Conservation (phyloP, 2,329 filamentous ascomycete species). For the Fusarium sororula region DNA sequence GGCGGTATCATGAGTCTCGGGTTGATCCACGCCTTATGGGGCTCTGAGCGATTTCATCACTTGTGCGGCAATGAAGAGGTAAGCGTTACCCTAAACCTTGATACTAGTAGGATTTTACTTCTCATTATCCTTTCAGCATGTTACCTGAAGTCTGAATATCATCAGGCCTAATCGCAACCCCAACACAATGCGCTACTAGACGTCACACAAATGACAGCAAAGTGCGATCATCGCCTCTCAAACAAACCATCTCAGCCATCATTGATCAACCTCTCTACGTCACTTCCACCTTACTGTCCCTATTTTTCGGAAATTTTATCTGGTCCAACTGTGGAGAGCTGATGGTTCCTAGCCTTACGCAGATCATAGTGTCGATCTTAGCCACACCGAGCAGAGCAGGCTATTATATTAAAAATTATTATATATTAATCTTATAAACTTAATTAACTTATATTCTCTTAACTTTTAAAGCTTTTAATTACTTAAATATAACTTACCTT, state of each 20-base stretch:
- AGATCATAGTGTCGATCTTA: background rate
- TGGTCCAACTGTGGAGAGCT: background rate
- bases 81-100: fast-evolving
- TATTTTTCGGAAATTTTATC: background rate
- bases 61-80: background rate
- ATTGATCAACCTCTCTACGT: background rate
- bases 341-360: background rate
- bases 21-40: background rate
- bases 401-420: too few species aligned
- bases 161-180: background rate
- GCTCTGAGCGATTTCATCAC: background rate
- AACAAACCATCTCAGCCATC: background rate
- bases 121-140: background rate
- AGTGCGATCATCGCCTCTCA: background rate
- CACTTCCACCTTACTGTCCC: background rate
- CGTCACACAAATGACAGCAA: background rate
- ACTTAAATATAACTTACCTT: too few species aligned
- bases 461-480: too few species aligned
- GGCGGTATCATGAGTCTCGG: background rate
- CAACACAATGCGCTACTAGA: too few species aligned
- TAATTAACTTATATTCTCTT: too few species aligned
- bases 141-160: too few species aligned
- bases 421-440: too few species aligned
- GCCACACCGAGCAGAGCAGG: background rate
- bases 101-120: fast-evolving